Conservation (phyloP, 257 asterid genomes). For the Penstemon newberryi region DNA sequence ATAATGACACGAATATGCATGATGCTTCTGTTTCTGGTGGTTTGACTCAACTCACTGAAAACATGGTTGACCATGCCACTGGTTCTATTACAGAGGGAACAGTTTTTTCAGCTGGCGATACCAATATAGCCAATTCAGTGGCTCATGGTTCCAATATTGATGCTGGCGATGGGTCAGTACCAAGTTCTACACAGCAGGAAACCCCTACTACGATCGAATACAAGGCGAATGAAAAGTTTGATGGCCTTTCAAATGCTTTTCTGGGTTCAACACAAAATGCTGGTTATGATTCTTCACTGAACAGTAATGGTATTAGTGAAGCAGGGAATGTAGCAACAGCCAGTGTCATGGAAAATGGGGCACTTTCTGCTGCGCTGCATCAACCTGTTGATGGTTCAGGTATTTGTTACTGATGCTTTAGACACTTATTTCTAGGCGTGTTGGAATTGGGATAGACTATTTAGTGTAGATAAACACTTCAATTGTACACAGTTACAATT, state of each 20-base stretch:
- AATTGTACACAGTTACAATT: background rate
- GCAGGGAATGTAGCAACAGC: constrained; percentile 40
- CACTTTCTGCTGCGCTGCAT: constrained; percentile 53
- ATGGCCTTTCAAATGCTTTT: constrained; percentile 38
- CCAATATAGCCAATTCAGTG: constrained; percentile 28
- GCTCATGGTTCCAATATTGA: constrained; percentile 32
- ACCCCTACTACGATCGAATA: constrained; percentile 28
- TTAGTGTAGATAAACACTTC: background rate
- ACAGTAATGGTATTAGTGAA: constrained; percentile 42
- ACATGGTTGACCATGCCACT: constrained; percentile 22
- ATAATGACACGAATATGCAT: constrained; percentile 29
- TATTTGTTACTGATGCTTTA: constrained; percentile 30
- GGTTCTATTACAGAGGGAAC: constrained; percentile 21
- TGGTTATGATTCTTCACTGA: constrained; percentile 52
- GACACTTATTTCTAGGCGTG: background rate
- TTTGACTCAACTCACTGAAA: constrained; percentile 33
- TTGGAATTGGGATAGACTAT: constrained; percentile 7
- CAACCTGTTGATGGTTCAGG: constrained; percentile 72
- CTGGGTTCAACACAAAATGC: constrained; percentile 42
- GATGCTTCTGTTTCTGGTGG: constrained; percentile 33
- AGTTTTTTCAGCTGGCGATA: constrained; percentile 24
- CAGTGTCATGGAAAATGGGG: constrained; percentile 58
- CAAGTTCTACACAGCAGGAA: constrained; percentile 41
- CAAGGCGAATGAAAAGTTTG: constrained; percentile 38
- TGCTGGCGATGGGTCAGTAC: constrained; percentile 30